phyloP scores from a whole-genome alignment of 768 basidiomycete species.

The Auriscalpium microsporum region DNA sequence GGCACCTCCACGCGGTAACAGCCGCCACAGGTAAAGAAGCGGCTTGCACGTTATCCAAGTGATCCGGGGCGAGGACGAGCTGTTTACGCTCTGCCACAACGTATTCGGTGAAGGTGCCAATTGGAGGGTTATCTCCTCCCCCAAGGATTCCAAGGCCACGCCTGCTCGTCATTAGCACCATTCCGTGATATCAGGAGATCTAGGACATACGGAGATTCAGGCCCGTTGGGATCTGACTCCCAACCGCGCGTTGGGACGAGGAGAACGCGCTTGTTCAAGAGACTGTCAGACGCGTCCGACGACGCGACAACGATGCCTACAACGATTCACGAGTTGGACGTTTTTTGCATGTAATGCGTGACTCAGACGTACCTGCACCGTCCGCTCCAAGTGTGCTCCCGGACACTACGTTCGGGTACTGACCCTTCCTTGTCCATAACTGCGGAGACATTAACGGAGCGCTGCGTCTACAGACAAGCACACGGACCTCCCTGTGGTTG shows the following conservation, averaged over 20 bases:
- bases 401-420: conserved; percentile 54
- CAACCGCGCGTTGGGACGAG: conserved; percentile 74
- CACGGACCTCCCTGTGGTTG: conserved; percentile 55
- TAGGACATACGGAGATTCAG: conserved; percentile 46
- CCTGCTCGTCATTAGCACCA: conserved; percentile 8
- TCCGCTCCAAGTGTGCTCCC: conserved; percentile 64
- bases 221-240: conserved; percentile 53
- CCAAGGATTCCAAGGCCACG: conserved; percentile 60
- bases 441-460: conserved; percentile 18
- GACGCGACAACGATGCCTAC: conserved; percentile 59
- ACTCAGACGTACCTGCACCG: conserved; percentile 57
- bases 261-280: conserved; percentile 62
- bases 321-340: background rate
- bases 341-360: background rate
- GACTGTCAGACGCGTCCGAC: conserved; percentile 40
- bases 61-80: conserved; percentile 54
- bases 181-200: conserved; percentile 1
- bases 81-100: conserved; percentile 64
- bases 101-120: conserved; percentile 74
- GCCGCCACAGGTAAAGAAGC: conserved; percentile 75
- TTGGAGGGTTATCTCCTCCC: conserved; percentile 37
- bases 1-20: conserved; percentile 77
- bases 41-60: conserved; percentile 58
- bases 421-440: conserved; percentile 68
- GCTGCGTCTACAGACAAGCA: background rate